Conservation (phyloP, 768 basidiomycete genomes). For the Mrakia blollopis region DNA sequence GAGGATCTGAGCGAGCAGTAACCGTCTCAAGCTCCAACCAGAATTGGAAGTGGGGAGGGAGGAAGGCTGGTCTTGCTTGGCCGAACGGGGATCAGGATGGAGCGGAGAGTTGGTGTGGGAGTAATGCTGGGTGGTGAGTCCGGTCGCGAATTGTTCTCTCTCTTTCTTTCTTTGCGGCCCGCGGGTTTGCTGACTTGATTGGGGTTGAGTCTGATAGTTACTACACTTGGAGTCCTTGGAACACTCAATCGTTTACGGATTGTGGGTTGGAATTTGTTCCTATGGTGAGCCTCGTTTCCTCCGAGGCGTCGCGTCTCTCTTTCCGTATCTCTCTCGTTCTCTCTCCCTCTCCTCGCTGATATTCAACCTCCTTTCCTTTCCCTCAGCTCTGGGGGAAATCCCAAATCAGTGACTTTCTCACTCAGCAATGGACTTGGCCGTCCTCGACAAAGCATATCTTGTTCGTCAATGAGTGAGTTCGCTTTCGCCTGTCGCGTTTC, state of each 20-base stretch:
- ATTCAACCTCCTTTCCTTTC: background rate
- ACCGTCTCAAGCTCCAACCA: background rate
- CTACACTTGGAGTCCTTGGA: conserved; percentile 5
- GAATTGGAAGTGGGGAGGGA: background rate
- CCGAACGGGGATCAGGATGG: conserved; percentile 9
- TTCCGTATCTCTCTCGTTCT: background rate
- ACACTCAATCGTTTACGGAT: background rate
- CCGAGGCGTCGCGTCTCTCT: background rate
- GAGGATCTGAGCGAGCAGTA: background rate
- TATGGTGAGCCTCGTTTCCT: background rate
- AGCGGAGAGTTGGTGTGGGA: background rate
- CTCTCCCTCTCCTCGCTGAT: background rate
- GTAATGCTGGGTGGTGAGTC: background rate
- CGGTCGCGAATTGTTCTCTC: too few species aligned
- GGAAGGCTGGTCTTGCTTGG: conserved; percentile 8
- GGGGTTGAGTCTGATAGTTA: background rate
- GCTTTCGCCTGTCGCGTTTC: background rate
- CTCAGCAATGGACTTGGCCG: background rate
- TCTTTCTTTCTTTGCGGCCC: too few species aligned
- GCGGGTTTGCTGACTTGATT: background rate
- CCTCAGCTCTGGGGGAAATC: background rate
- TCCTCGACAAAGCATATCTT: background rate
- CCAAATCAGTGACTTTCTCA: background rate
- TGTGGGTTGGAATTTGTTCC: conserved; percentile 4
- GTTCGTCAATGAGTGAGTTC: background rate